Conservation (phyloP, 2,329 filamentous ascomycete species). For the Fusarium tjaetaba region DNA sequence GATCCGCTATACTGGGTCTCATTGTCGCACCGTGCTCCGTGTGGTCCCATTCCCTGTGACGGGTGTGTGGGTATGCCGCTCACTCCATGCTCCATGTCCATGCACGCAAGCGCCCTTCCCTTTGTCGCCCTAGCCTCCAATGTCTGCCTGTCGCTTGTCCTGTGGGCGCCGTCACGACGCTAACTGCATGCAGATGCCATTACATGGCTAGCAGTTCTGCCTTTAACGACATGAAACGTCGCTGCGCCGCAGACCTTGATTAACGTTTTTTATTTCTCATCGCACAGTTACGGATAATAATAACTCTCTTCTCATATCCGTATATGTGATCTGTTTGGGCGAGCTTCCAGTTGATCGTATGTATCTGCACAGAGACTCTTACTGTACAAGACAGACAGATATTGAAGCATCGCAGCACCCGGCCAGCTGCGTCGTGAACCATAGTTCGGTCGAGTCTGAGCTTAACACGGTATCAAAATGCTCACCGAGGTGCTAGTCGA, state of each 20-base stretch:
- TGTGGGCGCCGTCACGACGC: constrained; percentile 26
- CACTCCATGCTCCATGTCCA: not conserved
- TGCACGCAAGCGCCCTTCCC: constrained; percentile 30
- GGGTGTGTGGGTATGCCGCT: constrained; percentile 23
- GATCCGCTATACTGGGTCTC: constrained; percentile 42
- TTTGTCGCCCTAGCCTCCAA: constrained; percentile 7
- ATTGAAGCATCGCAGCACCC: not conserved
- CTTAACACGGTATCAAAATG: not conserved
- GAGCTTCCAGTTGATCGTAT: not conserved
- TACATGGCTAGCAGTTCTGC: constrained; percentile 33
- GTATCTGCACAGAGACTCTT: not conserved
- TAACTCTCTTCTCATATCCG: not conserved
- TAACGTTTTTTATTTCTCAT: not conserved
- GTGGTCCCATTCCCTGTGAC: constrained; percentile 28
- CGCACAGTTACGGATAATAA: not conserved
- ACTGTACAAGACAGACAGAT: not conserved
- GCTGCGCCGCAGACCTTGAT: constrained; percentile 20
- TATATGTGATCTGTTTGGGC: not conserved
- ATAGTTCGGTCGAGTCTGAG: constrained; percentile 9
- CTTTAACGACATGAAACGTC: constrained; percentile 35
- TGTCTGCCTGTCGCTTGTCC: constrained; percentile 9
- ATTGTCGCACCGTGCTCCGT: constrained; percentile 41
- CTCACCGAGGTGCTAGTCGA: constrained; percentile 20
- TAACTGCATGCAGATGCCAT: constrained; percentile 35
- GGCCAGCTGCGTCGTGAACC: not conserved